Evolutionary conservation across 2,329 filamentous ascomycete species (phyloP).

Genomic region (Fusarium acutatum): DNA sequence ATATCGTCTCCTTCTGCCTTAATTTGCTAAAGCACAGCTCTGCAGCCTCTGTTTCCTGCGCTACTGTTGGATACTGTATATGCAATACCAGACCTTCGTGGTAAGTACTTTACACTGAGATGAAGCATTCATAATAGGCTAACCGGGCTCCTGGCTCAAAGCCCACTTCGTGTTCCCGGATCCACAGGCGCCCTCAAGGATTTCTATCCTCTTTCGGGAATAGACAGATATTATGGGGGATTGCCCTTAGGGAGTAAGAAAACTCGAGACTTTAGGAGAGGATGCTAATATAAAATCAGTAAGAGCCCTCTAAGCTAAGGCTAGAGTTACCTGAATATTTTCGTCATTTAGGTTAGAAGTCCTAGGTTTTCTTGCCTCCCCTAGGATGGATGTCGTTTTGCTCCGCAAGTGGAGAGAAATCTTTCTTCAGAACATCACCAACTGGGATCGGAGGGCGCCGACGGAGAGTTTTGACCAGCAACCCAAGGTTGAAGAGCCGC

Average conservation of each 20-base stretch:
- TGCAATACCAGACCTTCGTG: not conserved
- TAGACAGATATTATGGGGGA: not conserved
- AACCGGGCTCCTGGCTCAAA: conserved; percentile 13
- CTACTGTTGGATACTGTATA: conserved; percentile 1
- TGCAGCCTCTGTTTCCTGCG: not conserved
- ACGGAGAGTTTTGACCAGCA: not conserved
- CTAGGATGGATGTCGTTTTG: not conserved
- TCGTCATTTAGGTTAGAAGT: not conserved
- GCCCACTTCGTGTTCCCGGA: conserved; percentile 24
- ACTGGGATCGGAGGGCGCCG: conserved; percentile 28
- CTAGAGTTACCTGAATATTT: not conserved
- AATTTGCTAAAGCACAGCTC: conserved; percentile 5
- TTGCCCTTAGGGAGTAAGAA: not conserved
- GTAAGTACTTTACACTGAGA: not conserved
- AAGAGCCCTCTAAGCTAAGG: not conserved
- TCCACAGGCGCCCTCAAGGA: conserved; percentile 14
- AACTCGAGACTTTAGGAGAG: not conserved
- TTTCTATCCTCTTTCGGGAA: conserved; percentile 1
- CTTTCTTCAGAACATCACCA: not conserved
- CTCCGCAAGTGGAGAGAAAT: not conserved
- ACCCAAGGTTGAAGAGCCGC: not conserved
- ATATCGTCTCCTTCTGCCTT: not conserved
- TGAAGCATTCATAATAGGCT: conserved; percentile 1
- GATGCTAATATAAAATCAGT: not conserved
- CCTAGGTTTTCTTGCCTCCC: not conserved